phyloP scores from a whole-genome alignment of 2,329 filamentous ascomycete species.

The Colletotrichum agaves region DNA sequence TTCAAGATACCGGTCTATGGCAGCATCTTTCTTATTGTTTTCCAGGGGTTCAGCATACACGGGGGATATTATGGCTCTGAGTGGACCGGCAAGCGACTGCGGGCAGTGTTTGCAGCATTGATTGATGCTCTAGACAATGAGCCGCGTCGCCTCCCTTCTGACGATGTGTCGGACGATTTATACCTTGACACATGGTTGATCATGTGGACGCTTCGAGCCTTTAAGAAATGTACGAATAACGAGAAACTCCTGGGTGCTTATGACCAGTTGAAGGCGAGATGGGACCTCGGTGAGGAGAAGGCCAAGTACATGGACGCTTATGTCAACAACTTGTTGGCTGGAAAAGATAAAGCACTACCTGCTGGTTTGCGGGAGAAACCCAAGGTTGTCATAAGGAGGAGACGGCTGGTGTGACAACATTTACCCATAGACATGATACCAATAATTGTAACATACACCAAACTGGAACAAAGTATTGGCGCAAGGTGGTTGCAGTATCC shows the following conservation, averaged over 20 bases:
- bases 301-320: slow-evolving; percentile 59
- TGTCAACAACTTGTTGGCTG: slow-evolving; percentile 54
- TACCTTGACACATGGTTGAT: slow-evolving; percentile 70
- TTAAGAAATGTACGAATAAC: slow-evolving; percentile 66
- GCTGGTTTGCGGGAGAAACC: not conserved
- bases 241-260: slow-evolving; percentile 66
- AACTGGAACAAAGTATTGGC: not conserved
- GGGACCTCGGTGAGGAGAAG: slow-evolving; percentile 55
- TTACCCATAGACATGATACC: slow-evolving; percentile 34
- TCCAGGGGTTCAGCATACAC: slow-evolving; percentile 83
- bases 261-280: slow-evolving; percentile 58
- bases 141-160: not conserved
- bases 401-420: slow-evolving; percentile 12
- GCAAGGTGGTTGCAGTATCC: not conserved
- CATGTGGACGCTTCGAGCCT: slow-evolving; percentile 71
- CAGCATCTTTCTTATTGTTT: slow-evolving; percentile 81
- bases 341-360: slow-evolving; percentile 39
- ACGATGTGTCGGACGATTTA: slow-evolving; percentile 51
- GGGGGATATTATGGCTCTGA: slow-evolving; percentile 71
- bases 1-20: slow-evolving; percentile 77
- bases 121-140: slow-evolving; percentile 62
- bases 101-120: slow-evolving; percentile 74
- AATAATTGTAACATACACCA: slow-evolving; percentile 18
- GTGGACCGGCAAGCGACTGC: slow-evolving; percentile 78
- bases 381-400: not conserved